phyloP scores from a whole-genome alignment of 2,329 filamentous ascomycete genomes.

The Cladosporium sp. region DNA sequence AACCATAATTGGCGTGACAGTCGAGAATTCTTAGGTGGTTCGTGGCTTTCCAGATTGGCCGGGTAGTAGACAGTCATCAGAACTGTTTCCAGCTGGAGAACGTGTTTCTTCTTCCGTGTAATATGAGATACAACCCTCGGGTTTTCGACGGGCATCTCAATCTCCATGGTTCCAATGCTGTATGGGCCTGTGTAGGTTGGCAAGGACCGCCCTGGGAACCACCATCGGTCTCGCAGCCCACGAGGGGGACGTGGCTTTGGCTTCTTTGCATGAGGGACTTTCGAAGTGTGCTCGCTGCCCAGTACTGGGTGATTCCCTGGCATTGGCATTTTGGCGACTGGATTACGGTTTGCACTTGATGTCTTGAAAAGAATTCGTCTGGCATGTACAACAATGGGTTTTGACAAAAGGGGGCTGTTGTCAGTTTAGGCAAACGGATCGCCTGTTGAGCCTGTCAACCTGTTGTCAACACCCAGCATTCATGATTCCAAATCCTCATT shows the following conservation, averaged over 20 bases:
- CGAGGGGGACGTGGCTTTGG: conserved; percentile 45
- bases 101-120: conserved; percentile 42
- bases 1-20: conserved; percentile 58
- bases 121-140: conserved; percentile 49
- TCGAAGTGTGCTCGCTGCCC: conserved; percentile 7
- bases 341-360: no score
- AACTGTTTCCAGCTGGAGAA: conserved; percentile 54
- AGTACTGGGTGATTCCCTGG: conserved; percentile 7
- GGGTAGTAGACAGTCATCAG: conserved; percentile 65
- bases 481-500: no score
- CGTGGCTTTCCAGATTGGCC: conserved; percentile 38
- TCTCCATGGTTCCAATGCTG: conserved; percentile 49
- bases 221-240: conserved; percentile 44
- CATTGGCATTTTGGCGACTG: background rate
- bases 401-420: no score
- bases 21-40: conserved; percentile 24
- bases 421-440: no score
- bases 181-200: conserved; percentile 52
- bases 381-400: no score
- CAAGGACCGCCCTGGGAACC: conserved; percentile 41
- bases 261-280: conserved; percentile 37
- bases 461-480: no score
- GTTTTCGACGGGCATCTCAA: conserved; percentile 48
- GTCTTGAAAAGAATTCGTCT: no score
- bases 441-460: no score